Evolutionary conservation across 73 alveolate genomes (phyloP).

Genomic region (Effrenium voratum): DNA sequence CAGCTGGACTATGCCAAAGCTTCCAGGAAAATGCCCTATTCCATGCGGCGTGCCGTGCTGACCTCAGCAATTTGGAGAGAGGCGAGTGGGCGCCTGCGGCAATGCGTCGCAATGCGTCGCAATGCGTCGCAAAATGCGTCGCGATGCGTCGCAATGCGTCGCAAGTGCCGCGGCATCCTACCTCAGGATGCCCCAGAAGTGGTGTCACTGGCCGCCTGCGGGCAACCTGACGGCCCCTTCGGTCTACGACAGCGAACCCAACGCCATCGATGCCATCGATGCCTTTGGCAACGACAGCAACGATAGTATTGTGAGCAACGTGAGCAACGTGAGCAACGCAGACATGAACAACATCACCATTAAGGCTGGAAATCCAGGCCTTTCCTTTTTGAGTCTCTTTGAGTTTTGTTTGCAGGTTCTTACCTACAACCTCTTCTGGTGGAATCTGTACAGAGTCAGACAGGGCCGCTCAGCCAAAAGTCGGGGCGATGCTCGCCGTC

Average conservation of each 20-base stretch:
- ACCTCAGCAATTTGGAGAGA: too few species aligned
- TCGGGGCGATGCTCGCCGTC: background rate
- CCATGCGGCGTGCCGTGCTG: conserved; percentile 75
- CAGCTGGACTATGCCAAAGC: background rate
- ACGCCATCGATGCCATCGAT: conserved; percentile 20
- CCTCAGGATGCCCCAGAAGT: conserved; percentile 43
- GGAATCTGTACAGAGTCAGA: conserved; percentile 43
- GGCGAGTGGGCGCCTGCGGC: too few species aligned
- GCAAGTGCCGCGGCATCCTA: background rate
- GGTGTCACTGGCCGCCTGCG: conserved; percentile 71
- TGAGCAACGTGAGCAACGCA: too few species aligned
- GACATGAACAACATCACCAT: too few species aligned
- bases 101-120: too few species aligned
- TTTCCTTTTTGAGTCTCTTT: too few species aligned
- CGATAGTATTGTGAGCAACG: too few species aligned
- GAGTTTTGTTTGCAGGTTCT: conserved; percentile 43
- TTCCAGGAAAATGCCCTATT: conserved; percentile 72
- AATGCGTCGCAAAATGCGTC: too few species aligned
- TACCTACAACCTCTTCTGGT: conserved; percentile 69
- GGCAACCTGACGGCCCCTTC: conserved; percentile 38
- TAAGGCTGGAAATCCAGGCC: too few species aligned
- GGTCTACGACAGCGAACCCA: background rate
- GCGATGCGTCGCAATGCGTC: too few species aligned
- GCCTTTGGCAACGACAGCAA: too few species aligned
- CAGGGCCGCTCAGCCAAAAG: conserved; percentile 15